Percentiles rank a stretch among this genome's conserved stretches.
Evolutionary conservation across 1,284 basidiomycete species (phyloP).

Genomic region (Sanghuangporus sanghuang): DNA sequence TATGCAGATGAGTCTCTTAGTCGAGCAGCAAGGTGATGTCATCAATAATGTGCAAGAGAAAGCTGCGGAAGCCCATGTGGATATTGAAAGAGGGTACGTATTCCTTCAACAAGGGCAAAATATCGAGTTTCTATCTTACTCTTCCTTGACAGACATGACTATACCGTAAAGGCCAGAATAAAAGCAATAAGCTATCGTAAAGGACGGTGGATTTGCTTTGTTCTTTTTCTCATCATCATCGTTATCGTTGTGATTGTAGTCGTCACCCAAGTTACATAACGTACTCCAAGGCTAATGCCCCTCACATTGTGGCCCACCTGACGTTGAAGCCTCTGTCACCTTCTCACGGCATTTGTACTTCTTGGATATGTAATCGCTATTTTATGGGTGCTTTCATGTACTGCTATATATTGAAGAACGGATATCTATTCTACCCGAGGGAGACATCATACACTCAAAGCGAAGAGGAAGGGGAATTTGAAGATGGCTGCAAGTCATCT

Average conservation of each 20-base stretch:
- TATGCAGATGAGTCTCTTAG: constrained; percentile 79
- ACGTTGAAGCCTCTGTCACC: too few species aligned
- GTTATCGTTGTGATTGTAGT: constrained; percentile 58
- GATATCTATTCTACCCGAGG: too few species aligned
- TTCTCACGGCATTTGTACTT: too few species aligned
- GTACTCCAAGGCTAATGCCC: too few species aligned
- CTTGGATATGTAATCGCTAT: too few species aligned
- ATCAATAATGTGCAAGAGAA: constrained; percentile 77
- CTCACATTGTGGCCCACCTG: too few species aligned
- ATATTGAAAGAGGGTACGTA: constrained; percentile 79
- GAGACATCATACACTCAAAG: too few species aligned
- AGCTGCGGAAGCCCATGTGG: constrained; percentile 71
- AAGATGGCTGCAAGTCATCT: too few species aligned
- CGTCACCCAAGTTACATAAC: not conserved
- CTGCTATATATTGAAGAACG: too few species aligned
- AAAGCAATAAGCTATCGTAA: constrained; percentile 87
- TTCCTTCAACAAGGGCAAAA: not conserved
- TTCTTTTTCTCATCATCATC: constrained; percentile 56
- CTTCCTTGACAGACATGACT: constrained; percentile 51
- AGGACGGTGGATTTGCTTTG: constrained; percentile 93
- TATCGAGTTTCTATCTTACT: not conserved
- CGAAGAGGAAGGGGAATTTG: too few species aligned
- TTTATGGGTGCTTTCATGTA: too few species aligned
- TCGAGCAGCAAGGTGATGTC: constrained; percentile 89
- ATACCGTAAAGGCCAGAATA: constrained; percentile 81